A percentile compares a stretch with the other conserved stretches of the same genome.
Conservation (phyloP, 2,329 filamentous ascomycete species). For the Talaromyces atroroseus region DNA sequence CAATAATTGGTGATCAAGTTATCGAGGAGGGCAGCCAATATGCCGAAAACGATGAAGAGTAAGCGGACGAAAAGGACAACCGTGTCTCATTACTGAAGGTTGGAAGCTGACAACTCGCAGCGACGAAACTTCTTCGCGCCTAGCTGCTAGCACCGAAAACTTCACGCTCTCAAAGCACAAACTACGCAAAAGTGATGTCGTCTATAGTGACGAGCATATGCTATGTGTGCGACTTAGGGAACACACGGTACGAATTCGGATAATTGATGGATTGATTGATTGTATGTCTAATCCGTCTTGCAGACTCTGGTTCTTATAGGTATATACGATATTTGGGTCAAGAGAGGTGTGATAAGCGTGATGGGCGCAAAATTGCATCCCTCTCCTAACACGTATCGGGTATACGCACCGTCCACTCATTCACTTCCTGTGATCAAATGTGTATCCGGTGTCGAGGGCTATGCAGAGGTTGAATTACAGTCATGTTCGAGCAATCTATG, state of each 20-base stretch:
- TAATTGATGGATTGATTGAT: not conserved
- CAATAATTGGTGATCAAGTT: not conserved
- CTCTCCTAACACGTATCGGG: slow-evolving; percentile 38
- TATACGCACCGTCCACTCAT: slow-evolving; percentile 53
- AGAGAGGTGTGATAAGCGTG: slow-evolving; percentile 50
- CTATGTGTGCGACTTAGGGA: slow-evolving; percentile 38
- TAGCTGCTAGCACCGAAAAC: slow-evolving; percentile 28
- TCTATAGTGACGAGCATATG: slow-evolving; percentile 32
- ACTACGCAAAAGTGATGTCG: slow-evolving; percentile 32
- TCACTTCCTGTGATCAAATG: slow-evolving; percentile 51
- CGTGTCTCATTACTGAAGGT: not conserved
- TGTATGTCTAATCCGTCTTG: slow-evolving; percentile 16
- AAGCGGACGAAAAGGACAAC: not conserved
- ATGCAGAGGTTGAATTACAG: slow-evolving; percentile 45
- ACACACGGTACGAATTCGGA: slow-evolving; percentile 27
- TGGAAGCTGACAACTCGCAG: slow-evolving; percentile 19
- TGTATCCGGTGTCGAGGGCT: slow-evolving; percentile 35
- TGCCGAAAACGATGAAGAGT: not conserved
- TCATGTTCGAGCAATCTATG: slow-evolving; percentile 42
- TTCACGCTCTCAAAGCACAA: slow-evolving; percentile 37
- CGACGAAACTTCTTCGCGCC: slow-evolving; percentile 28
- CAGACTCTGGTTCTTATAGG: slow-evolving; percentile 45
- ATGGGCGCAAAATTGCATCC: slow-evolving; percentile 55
- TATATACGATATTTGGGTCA: slow-evolving; percentile 53
- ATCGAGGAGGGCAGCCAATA: not conserved